Evolutionary conservation across 163 green algal species (phyloP).

Genomic region (Chlorella variabilis): DNA sequence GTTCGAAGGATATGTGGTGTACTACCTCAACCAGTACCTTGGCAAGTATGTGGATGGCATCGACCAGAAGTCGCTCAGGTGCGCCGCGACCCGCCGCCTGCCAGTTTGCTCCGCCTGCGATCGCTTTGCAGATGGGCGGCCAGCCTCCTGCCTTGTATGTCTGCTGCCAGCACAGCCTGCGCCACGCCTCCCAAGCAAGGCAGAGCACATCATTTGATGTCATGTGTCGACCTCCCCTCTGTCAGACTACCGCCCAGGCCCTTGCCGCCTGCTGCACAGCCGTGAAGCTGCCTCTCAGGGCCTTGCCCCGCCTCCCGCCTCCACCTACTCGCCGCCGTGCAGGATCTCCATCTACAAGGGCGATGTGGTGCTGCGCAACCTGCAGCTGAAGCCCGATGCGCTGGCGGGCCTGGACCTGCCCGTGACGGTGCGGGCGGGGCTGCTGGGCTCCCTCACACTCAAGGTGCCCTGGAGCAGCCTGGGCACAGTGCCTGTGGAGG

Average conservation of each 20-base stretch:
- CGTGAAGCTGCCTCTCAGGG: too few species aligned
- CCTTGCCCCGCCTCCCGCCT: too few species aligned
- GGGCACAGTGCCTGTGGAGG: conserved; percentile 89
- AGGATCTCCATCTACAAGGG: conserved; percentile 86
- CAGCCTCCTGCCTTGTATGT: too few species aligned
- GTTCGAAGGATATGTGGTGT: conserved; percentile 83
- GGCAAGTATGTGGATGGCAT: conserved; percentile 87
- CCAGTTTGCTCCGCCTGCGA: too few species aligned
- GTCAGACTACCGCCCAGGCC: too few species aligned
- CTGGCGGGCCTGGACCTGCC: conserved; percentile 90
- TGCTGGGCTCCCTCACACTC: conserved; percentile 91
- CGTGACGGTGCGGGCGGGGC: conserved; percentile 87
- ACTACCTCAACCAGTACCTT: conserved; percentile 86
- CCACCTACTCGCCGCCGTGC: background rate
- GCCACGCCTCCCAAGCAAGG: too few species aligned
- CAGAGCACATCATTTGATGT: too few species aligned
- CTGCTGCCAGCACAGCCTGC: too few species aligned
- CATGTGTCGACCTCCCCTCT: too few species aligned
- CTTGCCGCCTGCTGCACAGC: too few species aligned
- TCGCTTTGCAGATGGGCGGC: too few species aligned
- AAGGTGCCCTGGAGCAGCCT: conserved; percentile 95
- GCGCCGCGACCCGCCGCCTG: too few species aligned
- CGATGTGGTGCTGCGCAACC: conserved; percentile 91
- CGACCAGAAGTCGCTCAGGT: conserved; percentile 77
- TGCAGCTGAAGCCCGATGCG: conserved; percentile 91